Percentiles rank a stretch among this genome's conserved stretches.
Conservation (phyloP, 164 flowering plant species). For the Magnolia officinalis region DNA sequence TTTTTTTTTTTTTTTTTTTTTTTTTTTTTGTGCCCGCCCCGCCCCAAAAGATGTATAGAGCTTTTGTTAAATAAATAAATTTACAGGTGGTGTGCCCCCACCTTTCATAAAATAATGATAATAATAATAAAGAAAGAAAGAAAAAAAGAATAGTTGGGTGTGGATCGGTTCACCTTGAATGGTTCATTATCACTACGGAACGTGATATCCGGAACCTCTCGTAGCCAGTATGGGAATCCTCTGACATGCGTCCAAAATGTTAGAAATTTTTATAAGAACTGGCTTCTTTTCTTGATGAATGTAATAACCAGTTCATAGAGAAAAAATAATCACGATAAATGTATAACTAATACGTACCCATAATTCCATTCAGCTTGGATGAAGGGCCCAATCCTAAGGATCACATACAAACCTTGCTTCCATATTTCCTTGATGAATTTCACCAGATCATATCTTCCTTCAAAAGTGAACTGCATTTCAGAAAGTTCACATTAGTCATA, state of each 20-base stretch:
- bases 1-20: too few species aligned
- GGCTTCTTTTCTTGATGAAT: not conserved
- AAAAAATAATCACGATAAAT: not conserved
- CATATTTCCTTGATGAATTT: slow-evolving; percentile 44
- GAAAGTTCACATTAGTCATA: not conserved
- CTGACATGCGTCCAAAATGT: slow-evolving; percentile 41
- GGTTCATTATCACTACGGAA: slow-evolving; percentile 64
- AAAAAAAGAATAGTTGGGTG: slow-evolving; percentile 8
- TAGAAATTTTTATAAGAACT: not conserved
- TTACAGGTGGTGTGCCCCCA: too few species aligned
- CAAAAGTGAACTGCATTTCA: slow-evolving; percentile 40
- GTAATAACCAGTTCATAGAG: not conserved
- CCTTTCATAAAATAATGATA: too few species aligned
- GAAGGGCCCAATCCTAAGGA: slow-evolving; percentile 53
- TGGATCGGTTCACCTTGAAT: slow-evolving; percentile 45
- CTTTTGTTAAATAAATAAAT: too few species aligned
- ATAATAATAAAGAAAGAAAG: slow-evolving; percentile 11
- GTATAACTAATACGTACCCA: slow-evolving; percentile 23
- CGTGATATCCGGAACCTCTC: slow-evolving; percentile 52
- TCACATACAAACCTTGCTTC: slow-evolving; percentile 38
- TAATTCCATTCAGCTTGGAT: slow-evolving; percentile 50
- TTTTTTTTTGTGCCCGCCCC: too few species aligned
- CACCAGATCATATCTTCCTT: slow-evolving; percentile 44
- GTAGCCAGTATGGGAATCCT: slow-evolving; percentile 85
- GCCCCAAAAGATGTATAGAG: too few species aligned